These are phyloP conservation scores for Pelagomonas calceolata DNA, from an alignment of 108 stramenopile species.

Conservation along the genomic window DNA sequence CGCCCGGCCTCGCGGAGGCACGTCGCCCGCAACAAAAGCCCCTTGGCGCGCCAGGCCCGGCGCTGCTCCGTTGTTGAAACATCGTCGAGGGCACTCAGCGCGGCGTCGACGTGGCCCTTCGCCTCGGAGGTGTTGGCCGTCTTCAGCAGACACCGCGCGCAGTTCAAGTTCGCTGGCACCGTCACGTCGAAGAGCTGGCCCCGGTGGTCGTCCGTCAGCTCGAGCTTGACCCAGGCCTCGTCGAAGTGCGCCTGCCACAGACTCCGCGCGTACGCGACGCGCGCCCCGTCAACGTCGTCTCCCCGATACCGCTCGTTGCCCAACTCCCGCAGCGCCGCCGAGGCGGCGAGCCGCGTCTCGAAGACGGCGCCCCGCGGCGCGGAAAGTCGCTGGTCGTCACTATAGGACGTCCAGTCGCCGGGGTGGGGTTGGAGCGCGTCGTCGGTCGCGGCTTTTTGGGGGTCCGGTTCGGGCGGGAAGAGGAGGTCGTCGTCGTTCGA, in stretches of 20 bases:
- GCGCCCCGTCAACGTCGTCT: not conserved
- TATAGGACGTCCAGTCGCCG: not conserved
- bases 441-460: not conserved
- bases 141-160: not conserved
- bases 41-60: not conserved
- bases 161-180: not conserved
- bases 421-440: not conserved
- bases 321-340: not conserved
- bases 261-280: not conserved
- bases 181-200: not conserved
- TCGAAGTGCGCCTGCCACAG: not conserved
- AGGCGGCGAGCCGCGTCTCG: not conserved
- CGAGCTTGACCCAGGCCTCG: not conserved
- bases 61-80: not conserved
- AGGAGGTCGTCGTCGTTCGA: not conserved
- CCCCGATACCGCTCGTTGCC: not conserved
- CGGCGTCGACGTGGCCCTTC: not conserved
- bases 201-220: not conserved
- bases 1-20: not conserved
- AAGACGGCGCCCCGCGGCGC: not conserved
- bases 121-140: not conserved
- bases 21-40: not conserved
- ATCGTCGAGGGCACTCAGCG: not conserved
- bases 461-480: not conserved
- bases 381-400: not conserved